Percentiles rank a stretch among this genome's conserved stretches.
Evolutionary conservation across 495 filamentous ascomycete species (phyloP).

Genomic region (Hypoxylon trugodes): DNA sequence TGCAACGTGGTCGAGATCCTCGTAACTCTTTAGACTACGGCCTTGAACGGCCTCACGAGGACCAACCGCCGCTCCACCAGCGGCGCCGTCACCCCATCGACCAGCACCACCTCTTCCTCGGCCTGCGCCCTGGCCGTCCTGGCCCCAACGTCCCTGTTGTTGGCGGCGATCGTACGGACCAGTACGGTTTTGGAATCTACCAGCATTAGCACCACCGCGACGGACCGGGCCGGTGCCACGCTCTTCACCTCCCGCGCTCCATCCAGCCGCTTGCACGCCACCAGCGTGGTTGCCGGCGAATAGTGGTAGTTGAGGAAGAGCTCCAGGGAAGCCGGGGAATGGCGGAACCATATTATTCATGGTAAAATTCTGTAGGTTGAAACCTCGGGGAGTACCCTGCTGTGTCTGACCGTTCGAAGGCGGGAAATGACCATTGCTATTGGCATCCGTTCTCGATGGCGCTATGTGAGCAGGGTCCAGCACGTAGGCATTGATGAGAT

Average conservation of each 20-base stretch:
- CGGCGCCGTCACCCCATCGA: slow-evolving; percentile 69
- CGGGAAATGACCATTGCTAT: slow-evolving; percentile 95
- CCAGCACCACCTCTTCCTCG: slow-evolving; percentile 61
- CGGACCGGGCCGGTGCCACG: slow-evolving; percentile 59
- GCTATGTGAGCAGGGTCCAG: slow-evolving; percentile 92
- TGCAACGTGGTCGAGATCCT: slow-evolving; percentile 86
- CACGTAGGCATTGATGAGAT: slow-evolving; percentile 91
- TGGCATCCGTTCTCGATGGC: slow-evolving; percentile 92
- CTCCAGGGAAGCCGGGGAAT: slow-evolving; percentile 58
- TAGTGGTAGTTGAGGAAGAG: slow-evolving; percentile 58
- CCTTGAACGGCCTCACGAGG: slow-evolving; percentile 89
- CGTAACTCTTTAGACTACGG: slow-evolving; percentile 92
- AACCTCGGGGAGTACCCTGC: slow-evolving; percentile 89
- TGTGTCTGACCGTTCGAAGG: slow-evolving; percentile 73
- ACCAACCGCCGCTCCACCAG: slow-evolving; percentile 73
- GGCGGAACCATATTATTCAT: slow-evolving; percentile 63
- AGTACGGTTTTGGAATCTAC: slow-evolving; percentile 56
- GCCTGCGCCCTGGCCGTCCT: slow-evolving; percentile 49
- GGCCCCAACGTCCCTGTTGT: slow-evolving; percentile 53
- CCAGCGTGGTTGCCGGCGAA: slow-evolving; percentile 65
- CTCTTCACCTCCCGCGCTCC: slow-evolving; percentile 55
- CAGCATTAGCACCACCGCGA: slow-evolving; percentile 52
- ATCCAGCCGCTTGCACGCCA: slow-evolving; percentile 57
- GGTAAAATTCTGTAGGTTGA: slow-evolving; percentile 76
- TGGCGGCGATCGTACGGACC: slow-evolving; percentile 61